phyloP scores from a whole-genome alignment of 1,139 yeast genomes.

The Pichia sp. region DNA sequence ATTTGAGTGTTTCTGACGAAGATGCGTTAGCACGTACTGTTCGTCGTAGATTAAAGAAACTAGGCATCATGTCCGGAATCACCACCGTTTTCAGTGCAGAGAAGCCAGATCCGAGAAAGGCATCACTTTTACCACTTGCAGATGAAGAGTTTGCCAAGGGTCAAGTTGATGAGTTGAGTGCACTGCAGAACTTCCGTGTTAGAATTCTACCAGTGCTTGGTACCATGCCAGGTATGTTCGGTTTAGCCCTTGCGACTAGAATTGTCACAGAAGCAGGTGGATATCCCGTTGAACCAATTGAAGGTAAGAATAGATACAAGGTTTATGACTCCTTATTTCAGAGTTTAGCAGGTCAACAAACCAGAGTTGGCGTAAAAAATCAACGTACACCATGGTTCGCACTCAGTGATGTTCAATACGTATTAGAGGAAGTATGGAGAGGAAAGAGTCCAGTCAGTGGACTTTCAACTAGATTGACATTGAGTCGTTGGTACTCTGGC shows the following conservation, averaged over 20 bases:
- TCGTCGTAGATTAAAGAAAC: conserved; percentile 70
- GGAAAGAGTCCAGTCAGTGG: conserved; percentile 92
- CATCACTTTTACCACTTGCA: conserved; percentile 73
- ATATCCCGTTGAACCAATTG: conserved; percentile 81
- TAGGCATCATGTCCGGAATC: conserved; percentile 69
- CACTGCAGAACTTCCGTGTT: conserved; percentile 83
- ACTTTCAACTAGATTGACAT: conserved; percentile 66
- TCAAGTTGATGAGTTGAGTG: conserved; percentile 78
- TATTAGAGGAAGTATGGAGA: conserved; percentile 87
- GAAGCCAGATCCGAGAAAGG: conserved; percentile 93
- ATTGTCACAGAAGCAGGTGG: conserved; percentile 75
- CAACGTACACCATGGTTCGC: conserved; percentile 65
- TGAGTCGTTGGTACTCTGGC: conserved; percentile 77
- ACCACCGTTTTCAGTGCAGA: conserved; percentile 92
- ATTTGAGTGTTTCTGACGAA: conserved; percentile 74
- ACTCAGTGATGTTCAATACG: conserved; percentile 65
- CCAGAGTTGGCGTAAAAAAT: conserved; percentile 61
- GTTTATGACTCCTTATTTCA: conserved; percentile 77
- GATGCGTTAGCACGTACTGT: conserved; percentile 90
- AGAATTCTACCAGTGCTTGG: conserved; percentile 93
- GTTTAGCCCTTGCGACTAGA: conserved; percentile 81
- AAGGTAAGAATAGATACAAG: conserved; percentile 84
- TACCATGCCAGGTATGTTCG: conserved; percentile 95
- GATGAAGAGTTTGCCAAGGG: conserved; percentile 77
- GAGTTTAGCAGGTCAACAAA: conserved; percentile 80